phyloP scores from a whole-genome alignment of 768 basidiomycete species.

The Lenzites betulinus region DNA sequence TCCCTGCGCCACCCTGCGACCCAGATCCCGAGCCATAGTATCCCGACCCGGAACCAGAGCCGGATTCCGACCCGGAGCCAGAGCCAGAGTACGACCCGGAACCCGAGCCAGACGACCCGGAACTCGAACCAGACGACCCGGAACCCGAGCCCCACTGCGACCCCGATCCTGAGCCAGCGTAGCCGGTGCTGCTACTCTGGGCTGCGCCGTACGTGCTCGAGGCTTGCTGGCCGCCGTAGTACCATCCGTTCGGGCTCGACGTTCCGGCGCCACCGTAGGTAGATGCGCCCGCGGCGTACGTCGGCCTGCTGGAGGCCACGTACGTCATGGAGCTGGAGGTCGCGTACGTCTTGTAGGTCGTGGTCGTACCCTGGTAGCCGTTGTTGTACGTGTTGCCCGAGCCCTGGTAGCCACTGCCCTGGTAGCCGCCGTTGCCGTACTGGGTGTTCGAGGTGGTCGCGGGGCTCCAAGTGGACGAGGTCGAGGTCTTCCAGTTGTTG shows the following conservation, averaged over 20 bases:
- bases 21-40: neutral
- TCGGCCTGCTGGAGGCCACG: no score
- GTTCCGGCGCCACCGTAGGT: no score
- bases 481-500: neutral
- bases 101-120: no score
- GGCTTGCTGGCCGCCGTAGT: neutral
- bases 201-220: conserved; percentile 13
- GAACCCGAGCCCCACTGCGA: no score
- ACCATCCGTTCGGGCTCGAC: no score
- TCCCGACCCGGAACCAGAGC: neutral
- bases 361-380: neutral
- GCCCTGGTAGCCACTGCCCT: neutral
- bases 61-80: neutral
- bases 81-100: conserved; percentile 10
- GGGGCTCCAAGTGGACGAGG: neutral
- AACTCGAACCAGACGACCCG: no score
- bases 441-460: neutral
- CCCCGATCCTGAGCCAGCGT: no score
- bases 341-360: neutral
- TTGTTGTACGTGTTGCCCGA: neutral
- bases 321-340: neutral
- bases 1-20: no score
- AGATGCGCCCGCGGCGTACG: no score
- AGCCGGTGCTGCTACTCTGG: conserved; percentile 1
- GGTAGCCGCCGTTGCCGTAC: neutral